phyloP scores from a whole-genome alignment of 495 filamentous ascomycete genomes.

The Pyrenula massariospora region DNA sequence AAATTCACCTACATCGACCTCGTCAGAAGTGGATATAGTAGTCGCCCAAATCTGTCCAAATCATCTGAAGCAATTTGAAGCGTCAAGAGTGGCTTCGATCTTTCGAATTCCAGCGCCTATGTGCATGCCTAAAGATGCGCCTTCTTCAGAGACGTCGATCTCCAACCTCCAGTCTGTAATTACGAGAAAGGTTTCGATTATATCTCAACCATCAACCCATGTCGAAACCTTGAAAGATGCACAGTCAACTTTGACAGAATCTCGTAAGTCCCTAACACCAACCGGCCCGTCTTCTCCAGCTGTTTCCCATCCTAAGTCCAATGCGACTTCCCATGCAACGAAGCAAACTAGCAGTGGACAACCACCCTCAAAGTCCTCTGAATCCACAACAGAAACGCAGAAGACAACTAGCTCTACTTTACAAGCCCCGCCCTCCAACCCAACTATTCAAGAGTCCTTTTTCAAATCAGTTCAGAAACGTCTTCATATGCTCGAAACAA shows the following conservation, averaged over 20 bases:
- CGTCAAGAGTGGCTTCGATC: neutral
- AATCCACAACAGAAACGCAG: conserved; percentile 9
- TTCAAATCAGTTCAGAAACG: conserved; percentile 95
- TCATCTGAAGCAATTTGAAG: neutral
- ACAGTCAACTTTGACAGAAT: neutral
- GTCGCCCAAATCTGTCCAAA: neutral
- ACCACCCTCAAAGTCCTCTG: neutral
- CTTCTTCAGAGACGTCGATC: neutral
- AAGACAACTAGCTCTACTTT: conserved; percentile 31
- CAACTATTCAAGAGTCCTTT: conserved; percentile 90
- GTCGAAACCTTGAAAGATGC: neutral
- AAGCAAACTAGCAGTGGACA: neutral
- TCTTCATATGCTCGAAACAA: conserved; percentile 78
- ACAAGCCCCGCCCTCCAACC: conserved; percentile 49
- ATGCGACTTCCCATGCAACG: neutral
- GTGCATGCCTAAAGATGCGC: neutral
- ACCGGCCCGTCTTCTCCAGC: neutral
- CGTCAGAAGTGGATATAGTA: neutral
- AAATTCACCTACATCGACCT: neutral
- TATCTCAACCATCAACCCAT: neutral
- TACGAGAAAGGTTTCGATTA: neutral
- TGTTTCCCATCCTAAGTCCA: neutral
- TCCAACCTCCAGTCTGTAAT: neutral
- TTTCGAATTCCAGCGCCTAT: neutral
- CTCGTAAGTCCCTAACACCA: neutral